Evolutionary conservation across 2,329 filamentous ascomycete species (phyloP), one percentile per base, ranked within the genome.

Genomic region (Paramyrothecium sp.): DNA sequence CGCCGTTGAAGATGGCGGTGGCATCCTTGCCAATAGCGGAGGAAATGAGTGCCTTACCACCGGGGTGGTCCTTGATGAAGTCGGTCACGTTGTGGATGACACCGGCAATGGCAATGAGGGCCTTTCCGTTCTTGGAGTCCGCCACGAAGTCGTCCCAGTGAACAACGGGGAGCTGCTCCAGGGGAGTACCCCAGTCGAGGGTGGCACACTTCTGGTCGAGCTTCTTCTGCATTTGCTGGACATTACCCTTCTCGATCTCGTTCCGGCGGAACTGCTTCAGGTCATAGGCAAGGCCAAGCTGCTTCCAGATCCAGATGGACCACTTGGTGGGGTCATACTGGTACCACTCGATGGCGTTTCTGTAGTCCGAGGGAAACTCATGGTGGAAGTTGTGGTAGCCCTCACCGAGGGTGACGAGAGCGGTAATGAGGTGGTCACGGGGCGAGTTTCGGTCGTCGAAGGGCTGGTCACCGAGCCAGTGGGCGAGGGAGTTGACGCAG

Each of bases 211-310:
- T 90, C 79, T 92, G 89, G 75, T 95, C 91, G 59, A 96, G 86
- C 83, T 95, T 95, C 89, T 95, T 95, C 83, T n/a, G n/a, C n/a
- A n/a, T n/a, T n/a, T n/a, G n/a, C n/a, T n/a, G n/a, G n/a, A n/a
- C n/a, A n/a, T n/a, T 95, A 63, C 91, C 91, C 84, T 95, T 95
- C 76, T 96, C 91, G 63, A 96, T 96, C 75, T 96, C 92, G 75
- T 96, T 96, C 77, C 85, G 79, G 67, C 90, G 90, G 86, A 96
- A 96, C 76, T 93, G 86, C 85, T 96, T 96, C 57, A 96, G 83
- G 75, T 95, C 89, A 70, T 89, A 92, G 68, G 91, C 91, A 55
- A 96, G 86, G 58, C 91, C 91, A 56, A 94, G 77, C 76, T 89
- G 85, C 84, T 94, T 95, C 88, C 89, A 93, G n/a, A n/a, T n/a